phyloP scores from a whole-genome alignment of 441 rosid genomes.

The Pelargonium citronellum region DNA sequence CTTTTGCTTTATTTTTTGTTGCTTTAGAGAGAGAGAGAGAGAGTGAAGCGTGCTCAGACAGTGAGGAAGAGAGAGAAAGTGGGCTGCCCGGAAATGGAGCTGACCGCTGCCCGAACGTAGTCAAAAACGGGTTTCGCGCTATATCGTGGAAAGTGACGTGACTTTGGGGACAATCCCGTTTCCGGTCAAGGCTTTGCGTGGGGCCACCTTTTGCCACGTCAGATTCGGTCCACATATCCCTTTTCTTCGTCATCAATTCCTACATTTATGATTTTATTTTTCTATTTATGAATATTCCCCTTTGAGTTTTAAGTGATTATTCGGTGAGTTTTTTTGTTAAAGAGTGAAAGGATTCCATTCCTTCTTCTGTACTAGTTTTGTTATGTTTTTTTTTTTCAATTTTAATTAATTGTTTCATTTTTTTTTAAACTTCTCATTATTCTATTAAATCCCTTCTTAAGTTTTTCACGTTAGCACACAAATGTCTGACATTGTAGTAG shows the following conservation, averaged over 20 bases:
- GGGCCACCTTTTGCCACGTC: conserved; percentile 26
- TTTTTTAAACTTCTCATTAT: too few relatives aligned
- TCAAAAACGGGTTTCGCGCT: conserved; percentile 43
- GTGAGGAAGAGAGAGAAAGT: conserved; percentile 7
- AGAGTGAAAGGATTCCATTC: too few relatives aligned
- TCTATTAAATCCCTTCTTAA: too few relatives aligned
- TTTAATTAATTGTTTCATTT: too few relatives aligned
- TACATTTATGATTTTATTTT: too few relatives aligned
- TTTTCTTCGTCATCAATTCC: background rate
- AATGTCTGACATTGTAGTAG: too few relatives aligned
- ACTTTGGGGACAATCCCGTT: conserved; percentile 24
- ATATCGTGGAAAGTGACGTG: conserved; percentile 44
- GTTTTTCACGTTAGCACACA: too few relatives aligned
- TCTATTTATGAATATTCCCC: too few relatives aligned
- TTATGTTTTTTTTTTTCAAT: too few relatives aligned
- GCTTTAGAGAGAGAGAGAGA: background rate
- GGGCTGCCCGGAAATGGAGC: conserved; percentile 33
- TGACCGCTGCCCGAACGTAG: conserved; percentile 55
- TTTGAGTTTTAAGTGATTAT: too few relatives aligned
- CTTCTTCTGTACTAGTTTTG: too few relatives aligned
- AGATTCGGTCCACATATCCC: conserved; percentile 24
- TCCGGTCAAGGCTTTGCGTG: conserved; percentile 23
- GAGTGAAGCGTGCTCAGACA: conserved; percentile 22
- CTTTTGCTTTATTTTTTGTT: background rate
- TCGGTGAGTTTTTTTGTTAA: too few relatives aligned